Base-by-base conservation (phyloP, 129 eudicot species). In the Pittosporum tobira region DNA sequence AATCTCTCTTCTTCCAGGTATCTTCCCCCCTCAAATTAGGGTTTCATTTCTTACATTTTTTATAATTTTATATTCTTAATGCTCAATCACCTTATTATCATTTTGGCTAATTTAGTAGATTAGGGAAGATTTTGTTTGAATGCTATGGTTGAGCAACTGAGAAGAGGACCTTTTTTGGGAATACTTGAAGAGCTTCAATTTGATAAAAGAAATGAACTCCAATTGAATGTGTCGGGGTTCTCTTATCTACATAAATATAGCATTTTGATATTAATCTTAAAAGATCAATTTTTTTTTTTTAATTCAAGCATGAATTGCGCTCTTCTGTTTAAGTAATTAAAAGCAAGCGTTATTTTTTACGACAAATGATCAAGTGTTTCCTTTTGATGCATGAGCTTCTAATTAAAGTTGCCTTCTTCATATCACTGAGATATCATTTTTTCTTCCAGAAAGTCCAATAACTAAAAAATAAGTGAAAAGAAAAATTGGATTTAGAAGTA, bases 1-100 rank as follows among this genome's bases (percentile, higher is more conserved):
- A 84, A 69, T 73, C 67, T 79, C 55, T 73, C 89, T 68, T 84
- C 82, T 61, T 81, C 95, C 29, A 84, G 96, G 96, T 88, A 36
- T 43, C 14, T 61, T 31, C 31, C 24, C 21, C 34, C 26, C 12
- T 28, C 13, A 9, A n/a, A 24, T 62, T 42, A 22, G 18, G 54
- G 21, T 48, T 34, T 34, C 50, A 61, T 38, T 48, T 28, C n/a
- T 34, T 42, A 31, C 38, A 18, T n/a, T 2, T 56, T 43, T 21
- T 69, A 12, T 36, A 4, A 2, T 20, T 54, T 21, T 43, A 1
- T 31, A 13, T 34, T 34, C 7, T 8, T 9, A 34, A 6, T 6
- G 40, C 40, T 6, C 11, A 6, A 6, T 34, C 7, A 34, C 40
- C 11, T 34, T 6, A 34, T 34, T 34, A 4, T n/a, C n/a, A n/a